Conservation (phyloP, 1,284 basidiomycete species). For the Sporisorium iseilematis-ciliati region DNA sequence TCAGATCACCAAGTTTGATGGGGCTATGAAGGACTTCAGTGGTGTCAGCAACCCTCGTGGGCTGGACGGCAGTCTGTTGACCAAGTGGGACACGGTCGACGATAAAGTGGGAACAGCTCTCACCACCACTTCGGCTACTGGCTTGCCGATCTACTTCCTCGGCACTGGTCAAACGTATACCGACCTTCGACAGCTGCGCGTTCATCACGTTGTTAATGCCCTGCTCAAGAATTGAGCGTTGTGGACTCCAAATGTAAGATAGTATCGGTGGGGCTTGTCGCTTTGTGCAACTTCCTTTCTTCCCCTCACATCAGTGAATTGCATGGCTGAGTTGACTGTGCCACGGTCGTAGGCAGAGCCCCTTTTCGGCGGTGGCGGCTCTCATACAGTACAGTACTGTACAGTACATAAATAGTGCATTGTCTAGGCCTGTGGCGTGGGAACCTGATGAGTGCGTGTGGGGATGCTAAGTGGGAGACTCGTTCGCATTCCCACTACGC, state of each 20-base stretch:
- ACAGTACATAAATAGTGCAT: no score
- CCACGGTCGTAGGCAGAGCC: no score
- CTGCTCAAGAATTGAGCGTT: slow-evolving; percentile 61
- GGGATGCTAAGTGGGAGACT: no score
- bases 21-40: slow-evolving; percentile 67
- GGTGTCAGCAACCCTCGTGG: slow-evolving; percentile 65
- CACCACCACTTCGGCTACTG: slow-evolving; percentile 66
- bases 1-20: slow-evolving; percentile 67
- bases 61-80: slow-evolving; percentile 67
- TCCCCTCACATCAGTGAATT: no score
- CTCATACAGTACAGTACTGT: no score
- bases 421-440: no score
- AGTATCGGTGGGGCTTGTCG: no score
- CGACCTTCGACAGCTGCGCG: slow-evolving; percentile 66
- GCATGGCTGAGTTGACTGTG: no score
- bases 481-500: no score
- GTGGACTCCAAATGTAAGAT: background rate
- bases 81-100: slow-evolving; percentile 69
- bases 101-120: slow-evolving; percentile 69
- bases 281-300: no score
- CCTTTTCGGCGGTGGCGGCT: no score
- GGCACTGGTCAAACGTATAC: slow-evolving; percentile 69
- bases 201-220: slow-evolving; percentile 68
- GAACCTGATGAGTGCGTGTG: no score
- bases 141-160: slow-evolving; percentile 68